A percentile compares a stretch with the other conserved stretches of the same genome.
Evolutionary conservation across 176 grass and related monocot genomes (phyloP).

Genomic region (Oryza nivara): DNA sequence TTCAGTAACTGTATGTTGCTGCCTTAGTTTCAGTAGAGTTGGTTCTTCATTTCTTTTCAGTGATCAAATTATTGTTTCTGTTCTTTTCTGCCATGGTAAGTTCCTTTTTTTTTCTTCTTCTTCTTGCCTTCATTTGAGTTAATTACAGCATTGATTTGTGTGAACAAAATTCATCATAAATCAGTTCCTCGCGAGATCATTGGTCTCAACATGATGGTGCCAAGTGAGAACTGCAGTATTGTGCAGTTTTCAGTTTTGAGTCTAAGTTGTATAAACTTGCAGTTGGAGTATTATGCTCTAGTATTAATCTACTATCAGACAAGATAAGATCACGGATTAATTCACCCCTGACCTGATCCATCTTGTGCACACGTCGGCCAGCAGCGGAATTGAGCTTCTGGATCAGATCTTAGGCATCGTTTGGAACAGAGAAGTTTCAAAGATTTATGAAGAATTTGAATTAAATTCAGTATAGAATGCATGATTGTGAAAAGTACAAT

Average conservation of each 20-base stretch:
- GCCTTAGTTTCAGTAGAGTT: conserved; percentile 17
- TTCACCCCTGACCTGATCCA: too few relatives aligned
- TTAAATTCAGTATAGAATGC: too few relatives aligned
- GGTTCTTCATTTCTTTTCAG: neutral
- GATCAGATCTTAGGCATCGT: neutral
- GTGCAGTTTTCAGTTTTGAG: neutral
- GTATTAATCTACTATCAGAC: too few relatives aligned
- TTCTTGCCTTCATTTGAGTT: conserved; percentile 14
- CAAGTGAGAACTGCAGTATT: neutral
- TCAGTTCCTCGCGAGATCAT: conserved; percentile 17
- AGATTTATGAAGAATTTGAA: too few relatives aligned
- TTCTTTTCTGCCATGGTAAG: conserved; percentile 22
- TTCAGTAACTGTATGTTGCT: neutral
- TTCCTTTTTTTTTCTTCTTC: conserved; percentile 6
- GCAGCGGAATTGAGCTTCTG: neutral
- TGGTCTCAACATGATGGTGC: neutral
- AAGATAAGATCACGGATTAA: too few relatives aligned
- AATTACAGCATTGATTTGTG: conserved; percentile 17
- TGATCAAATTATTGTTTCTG: conserved; percentile 22
- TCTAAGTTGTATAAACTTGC: too few relatives aligned
- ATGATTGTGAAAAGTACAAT: too few relatives aligned
- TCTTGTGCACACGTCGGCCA: neutral
- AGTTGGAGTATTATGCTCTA: too few relatives aligned
- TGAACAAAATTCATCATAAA: conserved; percentile 52
- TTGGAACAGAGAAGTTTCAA: too few relatives aligned